Base-by-base conservation (phyloP, 306 rosid genomes). In the Pterocarpus macrocarpus region DNA sequence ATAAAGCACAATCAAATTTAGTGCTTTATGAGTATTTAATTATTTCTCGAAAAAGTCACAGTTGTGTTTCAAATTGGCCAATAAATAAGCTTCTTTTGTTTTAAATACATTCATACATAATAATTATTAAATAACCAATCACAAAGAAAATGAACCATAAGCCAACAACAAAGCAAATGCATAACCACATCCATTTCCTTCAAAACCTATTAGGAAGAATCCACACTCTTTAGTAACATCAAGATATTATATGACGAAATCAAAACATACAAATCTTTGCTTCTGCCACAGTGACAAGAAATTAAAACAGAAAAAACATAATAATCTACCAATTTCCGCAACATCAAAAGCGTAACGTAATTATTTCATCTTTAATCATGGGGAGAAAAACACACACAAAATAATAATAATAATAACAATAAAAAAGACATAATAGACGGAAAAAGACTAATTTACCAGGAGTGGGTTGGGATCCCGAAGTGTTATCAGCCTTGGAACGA, bases 401-500 rank as follows among this genome's bases (percentile, higher is more conserved):
- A 39, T 17, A 38, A 55, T 43, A 47, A 30, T 30, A 39, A 52
- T 17, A 71, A 65, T 35, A 4, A 34, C 11, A 44, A 16, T n/a
- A 30, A 17, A 49, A 33, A 85, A n/a, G 47, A 39, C 3, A 13
- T 71, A 83, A 47, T 12, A 47, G 53, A 47, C 15, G 13, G 4
- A 47, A 47, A 47, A 11, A 47, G n/a, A 50, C 16, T 50, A 13
- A 50, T 0, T 22, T 50, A 50, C 22, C 7, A 10, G 78, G 64
- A 76, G 5, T 39, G 33, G 80, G 49, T 16, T 61, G 78, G 64
- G 67, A 55, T 33, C 30, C 68, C 7, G 8, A 45, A 76, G 83
- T 59, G 34, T 43, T 17, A 61, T 83, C 78, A 72, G 38, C 76
- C 69, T 80, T 59, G 76, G 74, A 35, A 81, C 83, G 87, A 52